phyloP scores from a whole-genome alignment of 75 land plant genomes.

The Cryptomeria japonica region DNA sequence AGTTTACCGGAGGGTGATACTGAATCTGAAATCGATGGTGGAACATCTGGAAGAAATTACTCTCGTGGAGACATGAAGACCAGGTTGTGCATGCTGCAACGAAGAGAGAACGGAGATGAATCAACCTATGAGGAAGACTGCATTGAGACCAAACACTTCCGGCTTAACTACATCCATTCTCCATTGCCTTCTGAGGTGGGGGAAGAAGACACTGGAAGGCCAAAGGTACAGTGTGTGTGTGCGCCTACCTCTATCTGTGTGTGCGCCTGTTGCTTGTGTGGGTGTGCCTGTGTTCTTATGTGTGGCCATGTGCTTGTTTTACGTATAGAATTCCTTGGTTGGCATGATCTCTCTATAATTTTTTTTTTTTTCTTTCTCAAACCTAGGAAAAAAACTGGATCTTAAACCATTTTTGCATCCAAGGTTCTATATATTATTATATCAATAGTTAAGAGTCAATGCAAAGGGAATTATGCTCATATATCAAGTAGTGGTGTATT shows the following conservation, averaged over 20 bases:
- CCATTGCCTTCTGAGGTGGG: background rate
- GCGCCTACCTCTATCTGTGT: no score
- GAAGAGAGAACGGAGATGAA: background rate
- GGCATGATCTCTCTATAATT: background rate
- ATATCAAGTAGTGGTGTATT: background rate
- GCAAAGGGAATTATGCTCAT: background rate
- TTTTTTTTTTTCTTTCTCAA: background rate
- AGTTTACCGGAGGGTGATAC: background rate
- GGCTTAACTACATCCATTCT: background rate
- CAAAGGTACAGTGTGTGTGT: background rate
- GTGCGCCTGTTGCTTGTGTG: no score
- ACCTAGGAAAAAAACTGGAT: background rate
- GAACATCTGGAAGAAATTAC: background rate
- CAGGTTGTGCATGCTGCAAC: background rate
- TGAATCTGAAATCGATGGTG: background rate
- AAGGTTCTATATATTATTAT: no score
- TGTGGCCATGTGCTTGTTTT: no score
- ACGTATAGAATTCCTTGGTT: background rate
- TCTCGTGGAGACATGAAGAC: background rate
- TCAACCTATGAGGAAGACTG: background rate
- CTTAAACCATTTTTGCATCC: background rate
- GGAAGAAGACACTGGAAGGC: background rate
- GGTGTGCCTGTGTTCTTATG: no score
- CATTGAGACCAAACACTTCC: background rate
- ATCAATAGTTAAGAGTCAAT: background rate